Conservation (phyloP, 768 basidiomycete species). For the Pleurotus sapidus region DNA sequence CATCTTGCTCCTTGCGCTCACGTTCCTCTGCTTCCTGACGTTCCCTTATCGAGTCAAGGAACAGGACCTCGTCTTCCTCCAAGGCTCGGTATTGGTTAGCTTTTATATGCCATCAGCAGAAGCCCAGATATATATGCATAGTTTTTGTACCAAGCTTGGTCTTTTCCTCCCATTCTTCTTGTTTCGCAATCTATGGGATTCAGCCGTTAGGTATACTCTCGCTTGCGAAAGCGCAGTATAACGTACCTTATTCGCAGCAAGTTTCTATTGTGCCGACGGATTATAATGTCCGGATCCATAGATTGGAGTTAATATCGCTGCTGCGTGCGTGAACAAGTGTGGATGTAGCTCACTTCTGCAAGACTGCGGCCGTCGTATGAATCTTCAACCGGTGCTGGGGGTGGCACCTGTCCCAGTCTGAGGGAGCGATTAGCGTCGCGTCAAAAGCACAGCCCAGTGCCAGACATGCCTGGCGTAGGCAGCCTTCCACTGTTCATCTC, state of each 20-base stretch:
- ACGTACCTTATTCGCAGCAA: conserved; percentile 82
- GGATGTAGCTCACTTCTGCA: conserved; percentile 69
- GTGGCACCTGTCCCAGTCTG: conserved; percentile 84
- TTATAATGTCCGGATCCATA: conserved; percentile 37
- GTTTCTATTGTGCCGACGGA: conserved; percentile 54
- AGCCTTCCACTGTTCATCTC: conserved; percentile 88
- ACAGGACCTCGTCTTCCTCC: conserved; percentile 89
- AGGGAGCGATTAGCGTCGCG: conserved; percentile 4
- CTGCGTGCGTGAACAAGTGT: conserved; percentile 1
- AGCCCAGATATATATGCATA: conserved; percentile 17
- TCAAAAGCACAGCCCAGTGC: conserved; percentile 7
- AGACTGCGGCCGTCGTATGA: conserved; percentile 81
- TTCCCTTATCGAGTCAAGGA: conserved; percentile 79
- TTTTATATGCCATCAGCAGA: conserved; percentile 22
- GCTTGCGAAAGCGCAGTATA: conserved; percentile 1
- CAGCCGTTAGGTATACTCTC: conserved; percentile 16
- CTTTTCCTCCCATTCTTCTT: conserved; percentile 93
- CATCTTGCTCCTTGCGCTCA: conserved; percentile 69
- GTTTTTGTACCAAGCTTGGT: conserved; percentile 58
- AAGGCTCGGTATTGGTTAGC: conserved; percentile 88
- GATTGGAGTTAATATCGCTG: conserved; percentile 43
- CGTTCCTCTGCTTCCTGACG: conserved; percentile 75
- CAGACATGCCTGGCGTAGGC: conserved; percentile 71
- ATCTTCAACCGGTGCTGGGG: conserved; percentile 72
- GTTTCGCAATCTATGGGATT: conserved; percentile 67